Evolutionary conservation across 805 yeast species (phyloP).

Genomic region (Lipomyces yamanashiensis): DNA sequence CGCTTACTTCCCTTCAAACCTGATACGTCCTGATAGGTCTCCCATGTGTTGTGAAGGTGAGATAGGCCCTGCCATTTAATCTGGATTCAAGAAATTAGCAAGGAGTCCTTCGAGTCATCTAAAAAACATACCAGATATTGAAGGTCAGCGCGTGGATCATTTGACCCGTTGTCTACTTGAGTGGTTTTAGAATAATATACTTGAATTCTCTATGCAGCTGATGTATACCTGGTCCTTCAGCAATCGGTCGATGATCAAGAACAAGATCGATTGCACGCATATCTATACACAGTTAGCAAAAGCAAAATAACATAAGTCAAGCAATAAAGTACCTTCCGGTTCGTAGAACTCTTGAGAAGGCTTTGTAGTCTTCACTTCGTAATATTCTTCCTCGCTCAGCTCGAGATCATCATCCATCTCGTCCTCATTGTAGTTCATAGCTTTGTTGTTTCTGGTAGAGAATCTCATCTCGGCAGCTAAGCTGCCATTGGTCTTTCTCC

Average conservation of each 20-base stretch:
- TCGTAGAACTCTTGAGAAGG: constrained; percentile 1
- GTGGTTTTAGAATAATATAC: background rate
- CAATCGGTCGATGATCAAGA: constrained; percentile 54
- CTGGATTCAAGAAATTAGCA: constrained; percentile 34
- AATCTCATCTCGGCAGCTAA: constrained; percentile 55
- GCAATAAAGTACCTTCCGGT: background rate
- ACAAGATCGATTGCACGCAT: constrained; percentile 54
- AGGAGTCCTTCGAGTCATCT: constrained; percentile 44
- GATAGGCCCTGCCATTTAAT: constrained; percentile 88
- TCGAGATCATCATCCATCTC: constrained; percentile 55
- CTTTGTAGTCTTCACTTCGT: constrained; percentile 3
- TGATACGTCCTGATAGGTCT: constrained; percentile 57
- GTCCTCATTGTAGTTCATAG: constrained; percentile 79
- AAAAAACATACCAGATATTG: constrained; percentile 46
- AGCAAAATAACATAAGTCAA: background rate
- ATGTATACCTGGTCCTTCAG: constrained; percentile 7
- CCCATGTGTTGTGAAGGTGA: constrained; percentile 96
- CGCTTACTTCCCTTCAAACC: constrained; percentile 75
- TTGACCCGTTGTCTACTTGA: constrained; percentile 5
- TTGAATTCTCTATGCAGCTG: too few species aligned
- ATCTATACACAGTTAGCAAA: constrained; percentile 17
- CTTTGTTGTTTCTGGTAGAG: constrained; percentile 71
- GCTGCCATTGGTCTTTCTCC: constrained; percentile 35
- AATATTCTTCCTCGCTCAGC: constrained; percentile 49
- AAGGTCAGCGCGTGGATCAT: constrained; percentile 42